These are phyloP conservation scores for Sindora glabra DNA, from an alignment of 306 rosid species.

Conservation along the genomic window DNA sequence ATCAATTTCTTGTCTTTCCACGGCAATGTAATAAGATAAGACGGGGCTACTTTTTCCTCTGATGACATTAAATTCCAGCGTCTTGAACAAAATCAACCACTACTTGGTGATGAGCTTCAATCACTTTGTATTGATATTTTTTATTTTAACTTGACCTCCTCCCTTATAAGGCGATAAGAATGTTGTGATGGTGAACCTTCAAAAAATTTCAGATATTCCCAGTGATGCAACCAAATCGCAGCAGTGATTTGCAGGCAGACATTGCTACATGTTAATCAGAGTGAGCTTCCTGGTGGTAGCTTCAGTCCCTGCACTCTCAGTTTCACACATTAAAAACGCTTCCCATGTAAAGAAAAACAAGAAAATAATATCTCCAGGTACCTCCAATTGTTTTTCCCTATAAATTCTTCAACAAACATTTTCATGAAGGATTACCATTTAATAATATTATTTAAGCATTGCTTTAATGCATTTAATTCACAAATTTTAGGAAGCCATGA, in stretches of 20 bases:
- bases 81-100: slow-evolving; percentile 23
- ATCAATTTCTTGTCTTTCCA: too few relatives aligned
- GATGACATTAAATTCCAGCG: slow-evolving; percentile 10
- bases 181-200: slow-evolving; percentile 15
- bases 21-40: too few relatives aligned
- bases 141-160: background rate
- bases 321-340: slow-evolving; percentile 12
- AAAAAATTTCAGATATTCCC: slow-evolving; percentile 5
- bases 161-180: slow-evolving; percentile 6
- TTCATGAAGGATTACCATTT: too few relatives aligned
- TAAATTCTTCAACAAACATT: background rate
- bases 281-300: slow-evolving; percentile 35
- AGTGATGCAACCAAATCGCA: slow-evolving; percentile 2
- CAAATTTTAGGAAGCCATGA: slow-evolving; percentile 18
- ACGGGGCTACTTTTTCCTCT: background rate
- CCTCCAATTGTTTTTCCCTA: background rate
- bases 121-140: background rate
- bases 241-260: background rate
- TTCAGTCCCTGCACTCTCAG: slow-evolving; percentile 29
- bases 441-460: too few relatives aligned
- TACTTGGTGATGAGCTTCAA: slow-evolving; percentile 25
- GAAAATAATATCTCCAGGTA: slow-evolving; percentile 14
- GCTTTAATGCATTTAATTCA: slow-evolving; percentile 3
- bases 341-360: slow-evolving; percentile 5
- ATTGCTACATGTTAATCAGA: slow-evolving; percentile 38